Conservation (phyloP, 495 filamentous ascomycete species). For the Sabuloglossum arenarium region DNA sequence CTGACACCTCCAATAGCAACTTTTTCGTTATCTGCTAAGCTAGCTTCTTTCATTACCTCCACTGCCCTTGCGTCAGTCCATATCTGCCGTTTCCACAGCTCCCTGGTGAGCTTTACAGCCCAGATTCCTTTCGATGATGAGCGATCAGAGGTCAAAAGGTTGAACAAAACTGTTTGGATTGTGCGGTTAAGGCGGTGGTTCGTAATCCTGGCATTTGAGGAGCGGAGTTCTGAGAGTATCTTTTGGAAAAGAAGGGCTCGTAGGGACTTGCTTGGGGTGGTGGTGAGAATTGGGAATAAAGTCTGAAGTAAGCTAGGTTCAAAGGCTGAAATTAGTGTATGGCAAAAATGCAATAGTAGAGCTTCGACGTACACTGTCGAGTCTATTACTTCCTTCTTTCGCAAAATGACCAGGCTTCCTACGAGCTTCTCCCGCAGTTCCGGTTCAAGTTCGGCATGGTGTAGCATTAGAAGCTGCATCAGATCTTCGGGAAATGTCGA, state of each 20-base stretch:
- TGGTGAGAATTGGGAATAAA: conserved; percentile 75
- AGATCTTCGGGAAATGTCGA: conserved; percentile 62
- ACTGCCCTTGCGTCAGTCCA: conserved; percentile 80
- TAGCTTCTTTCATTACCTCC: conserved; percentile 85
- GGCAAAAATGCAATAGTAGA: neutral
- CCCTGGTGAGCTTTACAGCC: conserved; percentile 78
- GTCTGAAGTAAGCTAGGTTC: conserved; percentile 47
- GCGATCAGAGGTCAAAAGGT: conserved; percentile 68
- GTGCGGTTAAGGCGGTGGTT: conserved; percentile 87
- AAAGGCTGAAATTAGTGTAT: neutral
- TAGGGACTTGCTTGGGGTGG: conserved; percentile 71
- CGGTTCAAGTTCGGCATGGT: conserved; percentile 59
- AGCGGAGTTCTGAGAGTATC: conserved; percentile 73
- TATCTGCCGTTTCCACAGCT: conserved; percentile 73
- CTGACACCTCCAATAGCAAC: conserved; percentile 67
- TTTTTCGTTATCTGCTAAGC: conserved; percentile 67
- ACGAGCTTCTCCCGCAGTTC: conserved; percentile 90
- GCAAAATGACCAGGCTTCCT: conserved; percentile 65
- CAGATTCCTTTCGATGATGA: conserved; percentile 72
- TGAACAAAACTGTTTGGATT: conserved; percentile 81
- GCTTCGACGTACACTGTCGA: conserved; percentile 35
- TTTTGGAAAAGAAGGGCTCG: conserved; percentile 71
- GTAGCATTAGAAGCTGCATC: conserved; percentile 51
- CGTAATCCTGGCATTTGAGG: conserved; percentile 60
- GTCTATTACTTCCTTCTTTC: conserved; percentile 81